These are phyloP conservation scores for Diaporthe vaccinii DNA, from an alignment of 2,329 filamentous ascomycete species.

Conservation along the genomic window DNA sequence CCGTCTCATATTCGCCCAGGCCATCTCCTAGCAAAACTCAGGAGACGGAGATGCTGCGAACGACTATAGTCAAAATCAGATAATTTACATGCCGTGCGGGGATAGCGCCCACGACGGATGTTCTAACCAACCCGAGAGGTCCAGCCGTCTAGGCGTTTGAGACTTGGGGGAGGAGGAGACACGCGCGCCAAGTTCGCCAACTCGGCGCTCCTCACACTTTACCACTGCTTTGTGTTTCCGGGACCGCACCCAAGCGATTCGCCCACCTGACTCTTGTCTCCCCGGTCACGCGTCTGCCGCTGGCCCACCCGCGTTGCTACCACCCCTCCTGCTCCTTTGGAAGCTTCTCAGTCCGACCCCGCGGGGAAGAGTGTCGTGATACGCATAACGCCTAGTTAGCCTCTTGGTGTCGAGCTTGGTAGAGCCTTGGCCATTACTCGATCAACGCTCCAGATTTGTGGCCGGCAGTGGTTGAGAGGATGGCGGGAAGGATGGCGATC, in stretches of 20 bases:
- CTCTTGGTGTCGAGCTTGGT: constrained; percentile 26
- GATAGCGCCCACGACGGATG: neutral
- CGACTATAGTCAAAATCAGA: constrained; percentile 6
- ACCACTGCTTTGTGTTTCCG: neutral
- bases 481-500: constrained; percentile 16
- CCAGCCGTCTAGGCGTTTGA: constrained; percentile 17
- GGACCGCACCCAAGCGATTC: neutral
- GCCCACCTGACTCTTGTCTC: neutral
- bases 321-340: neutral
- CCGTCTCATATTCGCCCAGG: constrained; percentile 8
- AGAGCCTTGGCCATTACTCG: constrained; percentile 19
- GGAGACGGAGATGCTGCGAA: neutral
- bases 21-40: neutral
- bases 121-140: constrained; percentile 8
- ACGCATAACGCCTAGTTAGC: neutral
- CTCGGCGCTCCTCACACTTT: neutral
- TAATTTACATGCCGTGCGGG: constrained; percentile 17
- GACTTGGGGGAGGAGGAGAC: neutral
- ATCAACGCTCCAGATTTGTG: constrained; percentile 6
- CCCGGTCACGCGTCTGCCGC: constrained; percentile 12
- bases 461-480: neutral
- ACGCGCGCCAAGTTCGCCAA: constrained; percentile 10
- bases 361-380: neutral
- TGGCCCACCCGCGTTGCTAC: constrained; percentile 17
- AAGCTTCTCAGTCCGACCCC: constrained; percentile 6